Evolutionary conservation across 2,329 filamentous ascomycete genomes (phyloP), one percentile per base, ranked within the genome.

Genomic region (Colletotrichum sp.): DNA sequence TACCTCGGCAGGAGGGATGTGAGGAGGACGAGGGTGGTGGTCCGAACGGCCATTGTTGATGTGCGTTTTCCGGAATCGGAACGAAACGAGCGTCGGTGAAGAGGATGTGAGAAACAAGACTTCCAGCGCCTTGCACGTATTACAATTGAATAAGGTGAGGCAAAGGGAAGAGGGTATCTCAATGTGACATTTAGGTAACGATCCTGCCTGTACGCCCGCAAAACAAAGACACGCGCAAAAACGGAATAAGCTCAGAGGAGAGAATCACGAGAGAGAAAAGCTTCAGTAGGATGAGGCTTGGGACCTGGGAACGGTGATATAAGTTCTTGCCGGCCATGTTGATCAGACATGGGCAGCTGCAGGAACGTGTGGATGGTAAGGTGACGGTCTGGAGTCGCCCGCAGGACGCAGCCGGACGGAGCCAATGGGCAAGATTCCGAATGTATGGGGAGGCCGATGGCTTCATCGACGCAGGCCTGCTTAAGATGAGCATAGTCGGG

Each of bases 1-100:
- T 39, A 64, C 3, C 78, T 90, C 2, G 78, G 79, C 12, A 84
- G 67, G 27, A 80, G 65, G 8, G 78, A 68, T 25, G 83, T 75
- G 13, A 82, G 48, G 55, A 80, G 73, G 34, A 80, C 60, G 22
- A 82, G 72, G 52, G 82, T 73, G 52, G 79, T 52, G 19, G 68
- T 77, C 27, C 65, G 77, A 28, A 65, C 28, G 4, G 75, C 77
- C 79, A 80, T 80, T 32, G 59, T 69, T 19, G 27, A 30, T 44
- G 59, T 30, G 19, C 7, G 11, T 16, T 39, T n/a, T 19, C 63
- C 19, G 39, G 44, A 5, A 22, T 11, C 8, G 6, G 13, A 6
- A 61, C 13, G 22, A 52, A 76, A 63, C 7, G 64, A 77, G 8
- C 34, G 64, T 68, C 12, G 34, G 19, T 27, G 73, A 64, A 76